Evolutionary conservation across 805 yeast genomes (phyloP).

Genomic region (Sugiyamaella chiloensis): DNA sequence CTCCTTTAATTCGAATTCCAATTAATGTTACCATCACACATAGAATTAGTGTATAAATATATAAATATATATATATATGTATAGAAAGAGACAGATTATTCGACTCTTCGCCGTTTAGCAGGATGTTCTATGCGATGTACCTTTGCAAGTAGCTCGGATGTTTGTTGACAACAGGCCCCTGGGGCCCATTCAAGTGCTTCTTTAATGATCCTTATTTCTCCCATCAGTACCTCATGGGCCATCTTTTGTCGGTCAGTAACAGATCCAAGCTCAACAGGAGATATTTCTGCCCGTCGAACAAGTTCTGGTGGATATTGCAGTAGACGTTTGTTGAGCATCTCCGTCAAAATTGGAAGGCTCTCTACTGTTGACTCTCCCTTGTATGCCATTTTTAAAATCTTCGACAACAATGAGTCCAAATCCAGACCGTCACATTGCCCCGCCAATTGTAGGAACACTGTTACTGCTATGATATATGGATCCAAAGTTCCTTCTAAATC

Average conservation of each 20-base stretch:
- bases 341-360: conserved; percentile 15
- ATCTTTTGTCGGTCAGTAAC: conserved; percentile 20
- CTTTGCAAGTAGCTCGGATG: neutral
- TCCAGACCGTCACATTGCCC: conserved; percentile 8
- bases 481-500: conserved; percentile 21
- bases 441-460: conserved; percentile 11
- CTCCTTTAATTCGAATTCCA: no score
- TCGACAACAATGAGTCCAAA: conserved; percentile 12
- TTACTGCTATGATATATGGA: conserved; percentile 15
- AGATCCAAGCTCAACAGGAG: conserved; percentile 5
- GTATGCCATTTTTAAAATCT: conserved; percentile 15
- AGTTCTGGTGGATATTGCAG: conserved; percentile 21
- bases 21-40: no score
- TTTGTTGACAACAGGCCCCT: conserved; percentile 1
- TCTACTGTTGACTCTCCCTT: conserved; percentile 16
- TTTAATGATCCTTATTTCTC: conserved; percentile 29
- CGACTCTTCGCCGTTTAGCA: neutral
- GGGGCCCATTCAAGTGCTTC: conserved; percentile 26
- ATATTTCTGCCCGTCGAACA: neutral
- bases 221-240: conserved; percentile 27
- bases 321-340: conserved; percentile 19
- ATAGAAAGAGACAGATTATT: no score
- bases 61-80: neutral
- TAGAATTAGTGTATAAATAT: neutral
- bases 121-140: neutral